A percentile compares a stretch with the other conserved stretches of the same genome.
Conservation (phyloP, 202 grass and related monocot genomes). For the Panicum hallii region DNA sequence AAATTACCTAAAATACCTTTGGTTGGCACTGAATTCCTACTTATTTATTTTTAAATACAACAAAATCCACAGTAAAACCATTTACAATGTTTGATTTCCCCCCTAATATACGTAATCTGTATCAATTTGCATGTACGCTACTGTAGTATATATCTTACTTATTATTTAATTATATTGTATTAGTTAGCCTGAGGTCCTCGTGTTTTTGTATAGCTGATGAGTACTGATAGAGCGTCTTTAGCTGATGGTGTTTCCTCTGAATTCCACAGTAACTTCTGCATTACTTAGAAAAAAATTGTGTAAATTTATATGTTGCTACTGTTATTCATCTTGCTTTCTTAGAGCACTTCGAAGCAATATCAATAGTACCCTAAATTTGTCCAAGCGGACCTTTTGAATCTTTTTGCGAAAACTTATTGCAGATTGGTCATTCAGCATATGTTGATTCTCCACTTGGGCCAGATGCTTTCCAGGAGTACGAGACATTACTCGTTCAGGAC, state of each 20-base stretch:
- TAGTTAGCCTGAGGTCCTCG: conserved; percentile 13
- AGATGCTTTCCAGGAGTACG: conserved; percentile 58
- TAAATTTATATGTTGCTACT: conserved; percentile 33
- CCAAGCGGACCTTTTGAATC: conserved; percentile 27
- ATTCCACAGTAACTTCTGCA: conserved; percentile 2
- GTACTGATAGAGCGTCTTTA: conserved; percentile 1
- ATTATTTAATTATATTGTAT: background rate
- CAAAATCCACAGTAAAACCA: background rate
- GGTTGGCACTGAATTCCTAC: background rate
- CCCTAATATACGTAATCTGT: too few species aligned
- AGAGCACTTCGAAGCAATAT: conserved; percentile 35
- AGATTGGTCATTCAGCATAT: conserved; percentile 81
- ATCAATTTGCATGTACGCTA: too few species aligned
- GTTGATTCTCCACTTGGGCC: conserved; percentile 89
- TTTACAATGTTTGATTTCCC: background rate
- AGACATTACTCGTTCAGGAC: conserved; percentile 82
- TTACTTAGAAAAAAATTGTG: background rate
- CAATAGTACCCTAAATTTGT: background rate
- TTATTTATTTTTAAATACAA: background rate
- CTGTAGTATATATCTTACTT: background rate
- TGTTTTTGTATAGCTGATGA: background rate
- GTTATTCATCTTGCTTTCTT: conserved; percentile 15
- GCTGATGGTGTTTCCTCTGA: conserved; percentile 5
- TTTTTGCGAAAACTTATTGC: conserved; percentile 42
- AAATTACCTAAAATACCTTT: background rate